A percentile compares a stretch with the other conserved stretches of the same genome.
Evolutionary conservation across 2,329 filamentous ascomycete species (phyloP).

Genomic region (Xylariaceae sp.): DNA sequence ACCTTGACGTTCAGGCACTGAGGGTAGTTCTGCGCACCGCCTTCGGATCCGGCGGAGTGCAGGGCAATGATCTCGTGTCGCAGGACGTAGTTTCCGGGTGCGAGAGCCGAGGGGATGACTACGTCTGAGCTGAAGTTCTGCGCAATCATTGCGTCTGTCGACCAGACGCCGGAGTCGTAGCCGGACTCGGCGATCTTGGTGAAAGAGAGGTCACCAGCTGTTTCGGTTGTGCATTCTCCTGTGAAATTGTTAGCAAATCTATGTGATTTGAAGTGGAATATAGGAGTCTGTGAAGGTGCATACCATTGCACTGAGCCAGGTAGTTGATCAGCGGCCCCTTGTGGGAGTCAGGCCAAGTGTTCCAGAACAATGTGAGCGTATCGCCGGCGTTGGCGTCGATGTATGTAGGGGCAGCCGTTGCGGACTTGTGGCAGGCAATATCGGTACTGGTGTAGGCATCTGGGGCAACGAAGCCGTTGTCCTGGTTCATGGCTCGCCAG

Average conservation of each 20-base stretch:
- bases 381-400: slow-evolving; percentile 27
- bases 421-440: slow-evolving; percentile 44
- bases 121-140: slow-evolving; percentile 44
- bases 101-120: slow-evolving; percentile 39
- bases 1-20: slow-evolving; percentile 54
- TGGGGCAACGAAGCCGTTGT: slow-evolving; percentile 47
- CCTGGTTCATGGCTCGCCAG: slow-evolving; percentile 40
- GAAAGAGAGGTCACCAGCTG: slow-evolving; percentile 28
- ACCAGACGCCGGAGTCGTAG: slow-evolving; percentile 32
- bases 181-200: slow-evolving; percentile 28
- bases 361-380: slow-evolving; percentile 32
- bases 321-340: slow-evolving; percentile 36
- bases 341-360: slow-evolving; percentile 34
- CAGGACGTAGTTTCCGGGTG: slow-evolving; percentile 44
- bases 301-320: slow-evolving; percentile 31
- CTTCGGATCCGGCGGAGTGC: slow-evolving; percentile 37
- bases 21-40: slow-evolving; percentile 46
- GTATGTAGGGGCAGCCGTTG: slow-evolving; percentile 33
- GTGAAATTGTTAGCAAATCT: slow-evolving; percentile 3
- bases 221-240: slow-evolving; percentile 30
- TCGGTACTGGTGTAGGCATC: slow-evolving; percentile 36
- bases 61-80: slow-evolving; percentile 48
- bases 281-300: too few relatives aligned
- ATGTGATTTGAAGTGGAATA: neutral
- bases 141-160: slow-evolving; percentile 38